Evolutionary conservation across 331 rosid genomes (phyloP), one percentile per base, ranked within the genome.

Genomic region (Malus hybrid): DNA sequence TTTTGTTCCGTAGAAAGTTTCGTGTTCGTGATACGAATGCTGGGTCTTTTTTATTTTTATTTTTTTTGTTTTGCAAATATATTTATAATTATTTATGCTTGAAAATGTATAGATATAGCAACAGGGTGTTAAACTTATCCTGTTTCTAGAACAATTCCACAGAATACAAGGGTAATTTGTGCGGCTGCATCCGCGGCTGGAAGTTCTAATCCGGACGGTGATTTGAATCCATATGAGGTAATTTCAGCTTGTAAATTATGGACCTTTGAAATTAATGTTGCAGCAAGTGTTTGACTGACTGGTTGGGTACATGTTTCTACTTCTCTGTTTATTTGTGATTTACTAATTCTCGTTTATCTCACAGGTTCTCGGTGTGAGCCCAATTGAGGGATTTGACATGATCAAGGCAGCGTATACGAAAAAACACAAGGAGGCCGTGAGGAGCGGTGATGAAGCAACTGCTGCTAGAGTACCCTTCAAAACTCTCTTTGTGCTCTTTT

Each of bases 101-200:
- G 29, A 16, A 39, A 8, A 28, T 48, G 61, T 66, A 44, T 80
- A 64, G 60, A 32, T 62, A 15, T 20, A 36, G 76, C 67, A 67
- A 15, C 81, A 55, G 46, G 81, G 72, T 80, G 71, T 87, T 77
- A 56, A 85, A 82, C 80, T 72, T 75, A 75, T 53, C 86, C 86
- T 97, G 82, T 83, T 89, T 72, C 75, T 24, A 82, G 79, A 71
- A 39, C 76, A 78, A 57, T 77, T 42, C 4, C 68, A 74, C 70
- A 81, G 80, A 84, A 70, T 60, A 78, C 74, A 56, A 85, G 65
- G 72, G 32, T 83, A 66, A 68, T 86, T 20, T 72, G 87, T 72
- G 82, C 88, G 18, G 88, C 97, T 6, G 91, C 97, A 3, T 90
- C 97, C 81, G 93, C 99, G 0, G 96, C 97, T 30, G 99, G 99